Evolutionary conservation across 1,139 yeast genomes (phyloP).

Genomic region (Pichia kudriavzevii): DNA sequence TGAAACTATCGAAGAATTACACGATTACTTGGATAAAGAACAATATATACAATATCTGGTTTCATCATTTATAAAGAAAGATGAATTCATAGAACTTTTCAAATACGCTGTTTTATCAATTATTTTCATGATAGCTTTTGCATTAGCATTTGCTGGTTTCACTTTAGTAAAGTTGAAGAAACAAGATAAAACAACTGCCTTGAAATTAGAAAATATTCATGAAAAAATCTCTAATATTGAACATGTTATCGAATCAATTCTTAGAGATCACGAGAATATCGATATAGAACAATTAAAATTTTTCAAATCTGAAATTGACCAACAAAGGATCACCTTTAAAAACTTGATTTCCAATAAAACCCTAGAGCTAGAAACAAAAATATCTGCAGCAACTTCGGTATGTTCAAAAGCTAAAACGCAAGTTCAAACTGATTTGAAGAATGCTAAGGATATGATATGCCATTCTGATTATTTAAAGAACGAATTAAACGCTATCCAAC

Average conservation of each 20-base stretch:
- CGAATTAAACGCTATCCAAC: background rate
- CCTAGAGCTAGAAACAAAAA: conserved; percentile 9
- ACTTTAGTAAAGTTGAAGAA: background rate
- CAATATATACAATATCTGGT: conserved; percentile 9
- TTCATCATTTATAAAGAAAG: conserved; percentile 6
- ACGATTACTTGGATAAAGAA: conserved; percentile 8
- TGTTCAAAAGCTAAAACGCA: conserved; percentile 5
- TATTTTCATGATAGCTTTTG: background rate
- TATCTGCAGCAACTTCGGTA: conserved; percentile 2
- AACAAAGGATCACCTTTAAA: conserved; percentile 7
- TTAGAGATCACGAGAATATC: conserved; percentile 7
- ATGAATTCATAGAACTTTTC: conserved; percentile 2
- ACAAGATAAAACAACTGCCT: background rate
- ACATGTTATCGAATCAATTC: conserved; percentile 11
- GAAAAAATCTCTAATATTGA: conserved; percentile 4
- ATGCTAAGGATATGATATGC: conserved; percentile 2
- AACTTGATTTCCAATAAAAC: conserved; percentile 9
- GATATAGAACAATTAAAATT: conserved; percentile 7
- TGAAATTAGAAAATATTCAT: background rate
- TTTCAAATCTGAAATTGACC: conserved; percentile 9
- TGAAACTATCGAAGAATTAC: conserved; percentile 9
- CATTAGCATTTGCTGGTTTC: background rate
- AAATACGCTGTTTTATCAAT: background rate
- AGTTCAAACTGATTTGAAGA: conserved; percentile 11
- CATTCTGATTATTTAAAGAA: too few relatives aligned